Base-by-base conservation (phyloP, 352 stramenopile species). In the Pythium biforme region DNA sequence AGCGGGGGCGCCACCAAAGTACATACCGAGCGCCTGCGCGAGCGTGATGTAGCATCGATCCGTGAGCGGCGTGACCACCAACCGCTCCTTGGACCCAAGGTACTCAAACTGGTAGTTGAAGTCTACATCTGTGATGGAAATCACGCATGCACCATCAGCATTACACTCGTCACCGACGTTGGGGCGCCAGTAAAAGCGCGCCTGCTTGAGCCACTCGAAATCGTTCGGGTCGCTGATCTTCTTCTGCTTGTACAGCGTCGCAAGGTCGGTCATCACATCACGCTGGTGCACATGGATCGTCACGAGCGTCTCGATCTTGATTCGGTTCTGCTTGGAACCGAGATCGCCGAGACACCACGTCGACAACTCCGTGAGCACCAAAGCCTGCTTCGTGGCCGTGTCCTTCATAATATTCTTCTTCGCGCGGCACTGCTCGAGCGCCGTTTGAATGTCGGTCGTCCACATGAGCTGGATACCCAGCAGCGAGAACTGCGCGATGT, bases 21-120 rank as follows among this genome's bases (percentile, higher is more conserved):
- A 98, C 96, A 99, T 99, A 2, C 95, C 94, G 22, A 99, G 73
- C n/a, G 97, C 97, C 76, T 99, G 95, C 0, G 95, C 94, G 6
- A 99, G 79, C 2, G 97, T 99, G 59, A 99, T 99, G 73, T 99
- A 99, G 68, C 94, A 98, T 45, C 92, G 78, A 86, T 99, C 97
- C 1, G 97, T 99, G 3, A 99, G 77, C 15, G 97, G 97, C 39
- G 97, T 99, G 17, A 99, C 94, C 61, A 99, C 97, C 10, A 99
- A 80, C 23, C 95, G 91, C 72, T 99, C 96, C 69, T 99, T 99
- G 0, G 90, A 96, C 15, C 97, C 97, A 15, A 99, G 73, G 74
- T 99, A 99, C 74, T 99, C 96, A 67, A 97, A 99, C 70, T 98
- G 94, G 64, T 99, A 99, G 71, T 99, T 98, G 68, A 99, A 99